phyloP scores from a whole-genome alignment of 1,139 yeast species.

The Hemisphaericaspora xylofermentans region DNA sequence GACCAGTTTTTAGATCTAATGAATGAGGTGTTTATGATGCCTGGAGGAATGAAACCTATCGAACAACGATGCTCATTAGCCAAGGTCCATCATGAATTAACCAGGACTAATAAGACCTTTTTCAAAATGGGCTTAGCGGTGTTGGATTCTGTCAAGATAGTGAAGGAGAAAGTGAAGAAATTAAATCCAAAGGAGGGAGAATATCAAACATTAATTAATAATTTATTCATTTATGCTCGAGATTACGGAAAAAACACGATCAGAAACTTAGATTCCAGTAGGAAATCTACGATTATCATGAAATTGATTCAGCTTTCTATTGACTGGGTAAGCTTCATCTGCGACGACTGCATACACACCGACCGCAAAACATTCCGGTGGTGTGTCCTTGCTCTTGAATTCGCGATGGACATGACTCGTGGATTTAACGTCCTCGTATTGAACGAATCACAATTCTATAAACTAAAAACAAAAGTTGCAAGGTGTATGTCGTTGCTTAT shows the following conservation, averaged over 20 bases:
- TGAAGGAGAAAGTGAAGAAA: conserved; percentile 45
- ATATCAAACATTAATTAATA: conserved; percentile 75
- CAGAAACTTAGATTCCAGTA: conserved; percentile 59
- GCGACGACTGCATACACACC: conserved; percentile 93
- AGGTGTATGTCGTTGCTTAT: conserved; percentile 91
- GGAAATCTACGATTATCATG: conserved; percentile 70
- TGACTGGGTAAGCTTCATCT: conserved; percentile 89
- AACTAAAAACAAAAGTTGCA: conserved; percentile 80
- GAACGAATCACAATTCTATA: conserved; percentile 71
- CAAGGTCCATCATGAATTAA: conserved; percentile 72
- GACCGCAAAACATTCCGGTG: conserved; percentile 90
- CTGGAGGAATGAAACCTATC: conserved; percentile 35
- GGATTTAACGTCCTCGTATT: conserved; percentile 86
- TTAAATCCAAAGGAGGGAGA: conserved; percentile 46
- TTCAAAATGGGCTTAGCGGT: conserved; percentile 69
- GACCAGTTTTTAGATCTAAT: conserved; percentile 52
- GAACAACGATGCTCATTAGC: conserved; percentile 74
- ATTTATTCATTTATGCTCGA: conserved; percentile 74
- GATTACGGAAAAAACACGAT: conserved; percentile 81
- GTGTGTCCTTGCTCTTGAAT: conserved; percentile 94
- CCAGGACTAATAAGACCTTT: conserved; percentile 63
- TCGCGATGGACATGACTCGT: conserved; percentile 92
- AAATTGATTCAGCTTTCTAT: conserved; percentile 74
- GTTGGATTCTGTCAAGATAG: conserved; percentile 59
- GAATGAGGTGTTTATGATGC: conserved; percentile 51